A percentile compares a stretch with the other conserved stretches of the same genome.
Conservation (phyloP, 1,284 basidiomycete genomes). For the Fomitopsis palustris region DNA sequence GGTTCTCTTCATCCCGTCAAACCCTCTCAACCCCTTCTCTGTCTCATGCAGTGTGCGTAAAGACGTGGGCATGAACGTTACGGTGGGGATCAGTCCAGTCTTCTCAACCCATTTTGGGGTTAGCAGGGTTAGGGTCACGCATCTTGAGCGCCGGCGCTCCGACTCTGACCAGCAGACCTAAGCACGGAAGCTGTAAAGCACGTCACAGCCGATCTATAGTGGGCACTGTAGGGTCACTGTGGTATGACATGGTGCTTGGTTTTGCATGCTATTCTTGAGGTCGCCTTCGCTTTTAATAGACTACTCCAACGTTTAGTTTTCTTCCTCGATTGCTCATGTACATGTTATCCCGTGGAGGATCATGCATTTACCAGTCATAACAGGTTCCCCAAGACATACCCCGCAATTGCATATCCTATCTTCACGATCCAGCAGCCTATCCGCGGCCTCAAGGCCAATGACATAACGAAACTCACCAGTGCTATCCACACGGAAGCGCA, state of each 20-base stretch:
- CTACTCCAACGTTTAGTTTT: too few relatives aligned
- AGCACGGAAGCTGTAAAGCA: too few relatives aligned
- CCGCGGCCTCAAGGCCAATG: slow-evolving; percentile 49
- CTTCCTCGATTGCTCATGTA: too few relatives aligned
- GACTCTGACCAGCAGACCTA: neutral
- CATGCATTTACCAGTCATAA: neutral
- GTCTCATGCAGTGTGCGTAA: too few relatives aligned
- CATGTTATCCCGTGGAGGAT: neutral
- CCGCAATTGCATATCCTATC: slow-evolving; percentile 58
- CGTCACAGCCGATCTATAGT: too few relatives aligned
- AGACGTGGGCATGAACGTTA: neutral
- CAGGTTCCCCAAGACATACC: slow-evolving; percentile 79
- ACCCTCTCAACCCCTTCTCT: too few relatives aligned
- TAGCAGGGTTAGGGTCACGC: neutral
- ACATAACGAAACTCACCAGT: slow-evolving; percentile 51
- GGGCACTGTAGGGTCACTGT: too few relatives aligned
- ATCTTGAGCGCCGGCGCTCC: too few relatives aligned
- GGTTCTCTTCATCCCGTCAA: too few relatives aligned
- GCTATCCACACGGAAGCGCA: slow-evolving; percentile 61
- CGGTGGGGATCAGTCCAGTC: neutral
- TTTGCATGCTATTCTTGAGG: too few relatives aligned
- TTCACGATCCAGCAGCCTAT: slow-evolving; percentile 67
- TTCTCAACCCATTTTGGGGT: neutral
- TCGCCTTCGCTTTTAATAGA: too few relatives aligned
- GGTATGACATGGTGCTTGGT: too few relatives aligned